Base-by-base conservation (phyloP, 225 moss, liverwort and hornwort genomes). In the Polytrichum formosum region DNA sequence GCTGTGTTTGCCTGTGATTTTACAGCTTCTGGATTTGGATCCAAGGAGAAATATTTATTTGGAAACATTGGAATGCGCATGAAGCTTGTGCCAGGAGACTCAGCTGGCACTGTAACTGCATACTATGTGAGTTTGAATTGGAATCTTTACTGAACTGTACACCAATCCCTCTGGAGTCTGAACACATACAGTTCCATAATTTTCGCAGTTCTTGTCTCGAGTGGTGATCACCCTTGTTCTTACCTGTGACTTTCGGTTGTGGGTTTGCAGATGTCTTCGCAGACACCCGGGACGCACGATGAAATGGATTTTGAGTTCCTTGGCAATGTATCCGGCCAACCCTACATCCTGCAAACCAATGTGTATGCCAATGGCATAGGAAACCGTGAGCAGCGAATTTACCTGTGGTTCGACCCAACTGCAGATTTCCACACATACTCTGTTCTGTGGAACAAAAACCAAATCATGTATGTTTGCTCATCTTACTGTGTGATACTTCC, bases 101-200 rank as follows among this genome's bases (percentile, higher is more conserved):
- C 92, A 4, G 87, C 90, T 8, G 92, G 92, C 76, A 90, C 90
- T n/a, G 91, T 90, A 35, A 76, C 90, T 29, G 87, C 91, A 7
- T 87, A 85, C 63, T 91, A 87, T 20, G 91, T 87, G 81, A 83
- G 72, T 60, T 21, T 26, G 9, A 20, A 33, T 22, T 26, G 60
- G 22, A 61, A 21, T 61, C 60, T n/a, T 46, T 46, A 46, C 46
- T 46, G 61, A 61, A 21, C 61, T 61, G 8, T 22, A 6, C n/a
- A 22, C 8, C 61, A 26, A 8, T 21, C 20, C n/a, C 22, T 61
- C 26, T 61, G 23, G 26, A 61, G 61, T 61, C 17, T 61, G 22
- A 21, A 26, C 22, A 22, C 10, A 61, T 17, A 8, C 6, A 21
- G 61, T 61, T 22, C n/a, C 61, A n/a, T 22, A 46, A 13, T 46